Evolutionary conservation across 495 filamentous ascomycete species (phyloP).

Genomic region (Xylaria grammica): DNA sequence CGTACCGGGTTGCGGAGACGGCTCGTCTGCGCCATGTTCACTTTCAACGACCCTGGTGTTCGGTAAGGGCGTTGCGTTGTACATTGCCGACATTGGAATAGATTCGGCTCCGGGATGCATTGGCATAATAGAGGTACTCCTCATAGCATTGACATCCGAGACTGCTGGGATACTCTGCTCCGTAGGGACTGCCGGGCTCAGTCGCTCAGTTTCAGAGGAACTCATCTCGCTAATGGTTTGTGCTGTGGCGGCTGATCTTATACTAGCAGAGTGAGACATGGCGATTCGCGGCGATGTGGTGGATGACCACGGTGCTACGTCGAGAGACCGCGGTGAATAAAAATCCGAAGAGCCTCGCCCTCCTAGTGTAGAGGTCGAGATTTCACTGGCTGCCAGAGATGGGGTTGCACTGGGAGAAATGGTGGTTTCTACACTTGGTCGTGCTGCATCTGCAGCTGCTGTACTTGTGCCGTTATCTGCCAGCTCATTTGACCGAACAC

Average conservation of each 20-base stretch:
- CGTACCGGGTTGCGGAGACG: not conserved
- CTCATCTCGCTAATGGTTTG: not conserved
- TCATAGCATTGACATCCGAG: slow-evolving; percentile 10
- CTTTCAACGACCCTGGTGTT: not conserved
- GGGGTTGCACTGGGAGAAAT: not conserved
- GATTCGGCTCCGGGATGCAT: slow-evolving; percentile 8
- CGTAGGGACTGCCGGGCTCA: not conserved
- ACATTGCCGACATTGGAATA: slow-evolving; percentile 8
- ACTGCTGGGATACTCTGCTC: not conserved
- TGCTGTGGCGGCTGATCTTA: not conserved
- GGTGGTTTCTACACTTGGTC: not conserved
- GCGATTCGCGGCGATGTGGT: not conserved
- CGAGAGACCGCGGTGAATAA: slow-evolving; percentile 14
- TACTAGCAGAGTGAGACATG: not conserved
- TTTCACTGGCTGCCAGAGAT: not conserved
- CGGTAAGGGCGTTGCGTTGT: not conserved
- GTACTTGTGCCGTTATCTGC: not conserved
- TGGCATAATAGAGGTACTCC: slow-evolving; percentile 14
- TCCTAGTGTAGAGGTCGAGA: not conserved
- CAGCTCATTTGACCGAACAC: not conserved
- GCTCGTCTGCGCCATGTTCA: not conserved
- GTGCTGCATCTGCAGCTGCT: not conserved
- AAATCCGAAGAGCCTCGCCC: slow-evolving; percentile 9
- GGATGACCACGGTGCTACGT: not conserved
- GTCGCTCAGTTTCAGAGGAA: slow-evolving; percentile 2